Evolutionary conservation across 176 grass and related monocot genomes (phyloP), one percentile per base, ranked within the genome.

Genomic region (Ensete glaucum): DNA sequence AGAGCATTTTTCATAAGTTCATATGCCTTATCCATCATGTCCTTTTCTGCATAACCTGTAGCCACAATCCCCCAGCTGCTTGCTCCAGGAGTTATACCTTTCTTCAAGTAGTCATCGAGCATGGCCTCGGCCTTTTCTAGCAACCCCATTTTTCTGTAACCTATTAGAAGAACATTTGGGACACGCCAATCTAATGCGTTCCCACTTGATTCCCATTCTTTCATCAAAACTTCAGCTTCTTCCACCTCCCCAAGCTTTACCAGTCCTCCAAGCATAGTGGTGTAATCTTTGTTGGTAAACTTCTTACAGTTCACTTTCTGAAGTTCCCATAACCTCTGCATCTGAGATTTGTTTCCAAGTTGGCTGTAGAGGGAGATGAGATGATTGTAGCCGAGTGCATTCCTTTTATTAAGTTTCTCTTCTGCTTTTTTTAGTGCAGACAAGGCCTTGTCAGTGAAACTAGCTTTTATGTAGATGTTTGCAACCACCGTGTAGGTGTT

Each of bases 401-500:
- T 64, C 53, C 51, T 78, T 88, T 72, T 81, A 52, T 85, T 71
- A 12, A 90, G 75, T 80, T 89, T 89, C 80, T 49, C 77, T 83
- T 92, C 89, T 67, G 93, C 83, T 88, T 96, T 96, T 67, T 84
- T 85, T 62, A 96, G 83, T 54, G 81, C 69, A 79, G 78, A 76
- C 8, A 88, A 53, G 75, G 93, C 85, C 74, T 90, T 88, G 51
- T 86, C 85, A 7, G 71, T 55, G 25, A 74, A 57, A 49, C 81
- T 74, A 11, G 81, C 85, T 83, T 88, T 96, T 58, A 92, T 87
- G 67, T 92, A 92, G 60, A 90, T 84, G 77, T 59, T 92, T 9
- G 93, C 89, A 57, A 85, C 83, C 24, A 85, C 85, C 64, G 93
- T 73, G 73, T 90, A 88, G 8, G 93, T 88, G 62, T 96, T 96